phyloP scores from a whole-genome alignment of 352 stramenopile species.

The Phytophthora sansomeana region DNA sequence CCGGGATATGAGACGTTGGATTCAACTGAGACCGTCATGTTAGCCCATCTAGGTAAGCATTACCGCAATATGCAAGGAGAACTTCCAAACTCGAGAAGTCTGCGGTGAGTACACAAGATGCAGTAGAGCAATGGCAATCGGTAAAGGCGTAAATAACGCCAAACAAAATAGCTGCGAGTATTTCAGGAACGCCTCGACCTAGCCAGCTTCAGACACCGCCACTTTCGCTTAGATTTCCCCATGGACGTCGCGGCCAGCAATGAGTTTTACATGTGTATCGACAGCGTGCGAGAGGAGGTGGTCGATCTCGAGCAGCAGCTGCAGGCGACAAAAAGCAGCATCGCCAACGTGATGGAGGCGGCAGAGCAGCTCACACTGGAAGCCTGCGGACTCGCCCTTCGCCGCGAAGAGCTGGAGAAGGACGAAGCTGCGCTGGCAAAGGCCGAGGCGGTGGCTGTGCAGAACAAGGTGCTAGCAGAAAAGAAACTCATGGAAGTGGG shows the following conservation, averaged over 20 bases:
- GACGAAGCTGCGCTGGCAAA: constrained; percentile 61
- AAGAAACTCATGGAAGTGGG: constrained; percentile 72
- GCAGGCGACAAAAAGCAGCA: constrained; percentile 44
- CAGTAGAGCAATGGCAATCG: no score
- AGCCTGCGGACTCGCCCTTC: constrained; percentile 52
- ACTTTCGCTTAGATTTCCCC: constrained; percentile 6
- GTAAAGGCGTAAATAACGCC: not conserved
- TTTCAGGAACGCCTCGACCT: constrained; percentile 1
- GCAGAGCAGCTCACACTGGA: constrained; percentile 67
- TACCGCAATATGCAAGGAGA: no score
- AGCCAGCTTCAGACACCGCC: not conserved
- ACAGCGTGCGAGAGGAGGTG: constrained; percentile 48
- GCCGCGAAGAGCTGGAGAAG: constrained; percentile 66
- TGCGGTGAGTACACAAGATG: no score
- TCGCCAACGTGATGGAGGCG: constrained; percentile 43
- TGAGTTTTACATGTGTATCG: constrained; percentile 52
- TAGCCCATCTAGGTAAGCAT: no score
- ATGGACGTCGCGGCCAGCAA: constrained; percentile 46
- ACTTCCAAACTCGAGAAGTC: no score
- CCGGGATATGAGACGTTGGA: no score
- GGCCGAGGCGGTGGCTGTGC: constrained; percentile 56
- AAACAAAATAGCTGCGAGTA: not conserved
- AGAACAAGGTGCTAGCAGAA: constrained; percentile 64
- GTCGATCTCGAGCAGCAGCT: constrained; percentile 44
- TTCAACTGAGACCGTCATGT: no score